Evolutionary conservation across 2,329 filamentous ascomycete species (phyloP), one percentile per base, ranked within the genome.

Genomic region (Aspergillus sp.): DNA sequence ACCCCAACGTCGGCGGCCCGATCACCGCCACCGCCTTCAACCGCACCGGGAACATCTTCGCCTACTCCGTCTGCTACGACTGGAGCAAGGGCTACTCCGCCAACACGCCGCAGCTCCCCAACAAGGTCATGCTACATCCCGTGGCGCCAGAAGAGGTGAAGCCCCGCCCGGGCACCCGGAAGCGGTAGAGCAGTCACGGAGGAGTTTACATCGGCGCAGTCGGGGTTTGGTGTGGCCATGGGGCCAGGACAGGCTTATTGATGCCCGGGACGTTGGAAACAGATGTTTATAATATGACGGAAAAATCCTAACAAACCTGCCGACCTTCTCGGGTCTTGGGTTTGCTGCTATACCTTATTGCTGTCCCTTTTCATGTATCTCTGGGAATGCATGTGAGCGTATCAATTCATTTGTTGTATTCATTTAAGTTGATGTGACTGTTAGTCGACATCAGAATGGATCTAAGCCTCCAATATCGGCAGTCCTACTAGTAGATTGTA

Each of bases 21-120:
- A 99, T 99, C 75, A 88, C 88, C 7, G 82, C 89, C 20, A 96
- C 92, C 2, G 89, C 85, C n/a, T 99, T 99, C 80, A 95, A 92
- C 76, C 84, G 85, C 63, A 87, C 80, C 52, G 94, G 94, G 48
- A 86, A 74, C 67, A 90, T 93, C 65, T 94, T 94, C 67, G 89
- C 89, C 14, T 94, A 94, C 63, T 90, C 92, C 22, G 84, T 96
- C 45, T 91, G 90, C 69, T 99, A 99, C 72, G 94, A 99, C 76
- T 99, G 94, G 94, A 91, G 88, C 76, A 97, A 99, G 79, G 94
- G 94, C 14, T 96, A 93, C 76, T 84, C 88, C 59, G 83, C 80
- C 60, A 97, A 97, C 74, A 94, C 79, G 22, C 84, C 85, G 52
- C 81, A 81, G 49, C 64, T 65, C 19, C 84, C 88, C 8, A 88